Conservation (phyloP, 352 stramenopile species). For the Phytophthora meadii region DNA sequence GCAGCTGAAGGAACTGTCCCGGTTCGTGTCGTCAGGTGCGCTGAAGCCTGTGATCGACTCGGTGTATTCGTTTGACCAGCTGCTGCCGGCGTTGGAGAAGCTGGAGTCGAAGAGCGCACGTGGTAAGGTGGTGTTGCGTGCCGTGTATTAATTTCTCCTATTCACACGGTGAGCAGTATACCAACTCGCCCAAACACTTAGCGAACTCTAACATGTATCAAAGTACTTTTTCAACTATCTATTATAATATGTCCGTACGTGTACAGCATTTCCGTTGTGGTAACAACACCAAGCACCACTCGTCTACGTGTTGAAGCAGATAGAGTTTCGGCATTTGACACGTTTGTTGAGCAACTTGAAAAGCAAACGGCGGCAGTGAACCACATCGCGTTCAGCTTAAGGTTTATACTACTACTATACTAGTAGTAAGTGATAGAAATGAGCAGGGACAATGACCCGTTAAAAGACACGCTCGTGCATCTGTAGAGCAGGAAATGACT, state of each 20-base stretch:
- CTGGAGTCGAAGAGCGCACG: slow-evolving; percentile 48
- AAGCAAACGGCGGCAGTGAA: no score
- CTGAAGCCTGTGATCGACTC: slow-evolving; percentile 46
- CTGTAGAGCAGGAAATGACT: slow-evolving; percentile 15
- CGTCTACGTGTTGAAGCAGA: no score
- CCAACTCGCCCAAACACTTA: slow-evolving; percentile 1
- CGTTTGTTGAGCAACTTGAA: no score
- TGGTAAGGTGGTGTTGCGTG: slow-evolving; percentile 64
- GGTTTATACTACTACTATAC: neutral
- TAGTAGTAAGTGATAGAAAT: slow-evolving; percentile 19
- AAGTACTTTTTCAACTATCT: neutral
- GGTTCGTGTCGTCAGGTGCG: slow-evolving; percentile 34
- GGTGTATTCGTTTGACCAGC: slow-evolving; percentile 49
- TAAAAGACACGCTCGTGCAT: neutral
- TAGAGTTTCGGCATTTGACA: no score
- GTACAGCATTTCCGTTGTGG: no score
- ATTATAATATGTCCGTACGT: no score
- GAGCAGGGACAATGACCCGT: slow-evolving; percentile 3
- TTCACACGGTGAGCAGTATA: neutral
- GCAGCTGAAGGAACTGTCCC: slow-evolving; percentile 47
- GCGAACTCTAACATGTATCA: slow-evolving; percentile 2
- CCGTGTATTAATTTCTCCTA: slow-evolving; percentile 12
- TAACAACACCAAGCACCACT: no score
- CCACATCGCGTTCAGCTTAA: slow-evolving; percentile 7
- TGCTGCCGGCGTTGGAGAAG: slow-evolving; percentile 47